Base-by-base conservation (phyloP, 495 filamentous ascomycete species). In the Diplogelasinospora grovesii region DNA sequence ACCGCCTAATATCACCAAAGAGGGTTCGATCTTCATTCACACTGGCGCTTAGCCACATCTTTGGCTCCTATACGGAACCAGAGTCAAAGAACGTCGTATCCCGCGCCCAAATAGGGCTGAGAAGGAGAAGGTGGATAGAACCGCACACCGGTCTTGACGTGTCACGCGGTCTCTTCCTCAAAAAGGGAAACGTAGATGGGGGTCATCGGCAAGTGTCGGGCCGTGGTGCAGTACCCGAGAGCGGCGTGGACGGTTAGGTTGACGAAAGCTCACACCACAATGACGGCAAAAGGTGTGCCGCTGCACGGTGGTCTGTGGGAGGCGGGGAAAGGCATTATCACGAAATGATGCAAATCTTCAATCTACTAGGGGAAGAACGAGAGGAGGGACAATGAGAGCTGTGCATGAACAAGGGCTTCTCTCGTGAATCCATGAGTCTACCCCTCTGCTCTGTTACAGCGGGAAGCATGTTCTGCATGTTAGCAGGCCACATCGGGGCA, bases 201-300 rank as follows among this genome's bases (percentile, higher is more conserved):
- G n/a, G n/a, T n/a, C n/a, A n/a, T n/a, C n/a, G n/a, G n/a, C n/a
- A n/a, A n/a, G n/a, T n/a, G n/a, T n/a, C n/a, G n/a, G n/a, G n/a
- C n/a, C n/a, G 28, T 34, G 37, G 44, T 34, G 29, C 41, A 25
- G 40, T 38, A 49, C 28, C 43, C 43, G 35, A 26, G n/a, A n/a
- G n/a, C n/a, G n/a, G n/a, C n/a, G n/a, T n/a, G n/a, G n/a, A 14
- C 16, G 21, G 19, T 28, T 1, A 21, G 34, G 43, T 11, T 55
- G 49, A 56, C 47, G 49, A 37, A 48, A 50, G 33, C 32, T 57
- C 41, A 29, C 53, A 50, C 46, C 49, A 57, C 31, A 41, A 55
- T 59, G 50, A 36, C 56, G 50, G 50, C 50, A 55, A 37, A 57
- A 59, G 50, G 42, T 46, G 48, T 33, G 33, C 45, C 28, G 7